Percentiles rank a stretch among this genome's conserved stretches.
These are phyloP conservation scores for Oidium heveae DNA, from an alignment of 2,329 filamentous ascomycete genomes.

Conservation along the genomic window DNA sequence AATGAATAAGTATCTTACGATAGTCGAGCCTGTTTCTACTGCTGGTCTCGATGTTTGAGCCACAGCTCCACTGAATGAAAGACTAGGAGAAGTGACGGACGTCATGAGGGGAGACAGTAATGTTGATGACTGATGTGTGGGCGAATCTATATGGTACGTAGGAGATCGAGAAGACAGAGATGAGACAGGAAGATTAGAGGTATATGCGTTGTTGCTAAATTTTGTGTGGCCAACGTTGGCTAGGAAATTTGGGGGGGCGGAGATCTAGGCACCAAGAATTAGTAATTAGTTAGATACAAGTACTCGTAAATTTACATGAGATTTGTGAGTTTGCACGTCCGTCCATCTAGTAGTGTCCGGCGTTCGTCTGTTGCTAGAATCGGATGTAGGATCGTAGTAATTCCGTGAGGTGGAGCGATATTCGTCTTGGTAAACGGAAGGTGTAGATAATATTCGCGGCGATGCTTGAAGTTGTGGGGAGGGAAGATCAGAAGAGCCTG, in stretches of 20 bases:
- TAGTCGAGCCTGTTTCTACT: constrained; percentile 6
- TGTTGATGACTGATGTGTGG: constrained; percentile 7
- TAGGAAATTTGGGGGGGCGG: constrained; percentile 25
- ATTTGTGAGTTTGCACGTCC: constrained; percentile 10
- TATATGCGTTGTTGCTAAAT: constrained; percentile 25
- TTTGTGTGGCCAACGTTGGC: constrained; percentile 19
- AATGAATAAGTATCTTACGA: not conserved
- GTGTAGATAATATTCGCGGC: constrained; percentile 7
- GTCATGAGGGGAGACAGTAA: constrained; percentile 12
- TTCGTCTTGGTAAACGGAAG: constrained; percentile 11
- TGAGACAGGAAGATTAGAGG: constrained; percentile 21
- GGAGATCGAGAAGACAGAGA: constrained; percentile 25
- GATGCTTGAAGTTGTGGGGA: constrained; percentile 9
- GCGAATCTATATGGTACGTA: constrained; percentile 21
- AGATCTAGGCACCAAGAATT: constrained; percentile 15
- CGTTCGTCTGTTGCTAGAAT: constrained; percentile 17
- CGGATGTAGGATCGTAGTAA: constrained; percentile 21
- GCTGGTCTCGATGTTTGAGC: constrained; percentile 8
- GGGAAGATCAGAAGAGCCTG: constrained; percentile 10
- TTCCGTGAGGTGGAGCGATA: constrained; percentile 16
- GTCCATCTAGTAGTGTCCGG: constrained; percentile 13
- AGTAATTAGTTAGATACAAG: not conserved
- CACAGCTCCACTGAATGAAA: constrained; percentile 19
- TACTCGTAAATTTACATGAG: constrained; percentile 10
- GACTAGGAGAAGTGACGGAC: constrained; percentile 22